Base-by-base conservation (phyloP, 2,329 filamentous ascomycete species). In the Cyphellophora attinorum region DNA sequence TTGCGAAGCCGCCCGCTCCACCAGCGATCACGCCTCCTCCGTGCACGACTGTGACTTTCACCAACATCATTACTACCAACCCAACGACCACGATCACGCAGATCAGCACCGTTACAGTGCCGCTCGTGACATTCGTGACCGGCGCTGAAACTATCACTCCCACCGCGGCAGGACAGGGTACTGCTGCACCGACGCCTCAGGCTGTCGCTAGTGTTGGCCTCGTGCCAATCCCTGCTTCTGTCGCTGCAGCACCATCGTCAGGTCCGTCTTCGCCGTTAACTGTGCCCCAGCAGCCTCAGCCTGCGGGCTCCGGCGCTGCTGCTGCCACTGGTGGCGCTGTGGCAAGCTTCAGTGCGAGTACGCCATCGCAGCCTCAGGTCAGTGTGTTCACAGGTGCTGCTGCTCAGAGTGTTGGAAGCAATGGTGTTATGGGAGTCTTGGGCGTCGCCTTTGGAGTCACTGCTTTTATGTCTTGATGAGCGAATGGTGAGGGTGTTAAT, bases 41-140 rank as follows among this genome's bases (percentile, higher is more conserved):
- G 40, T 50, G 51, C 46, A 62, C 61, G 4, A 63, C 58, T 19
- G 54, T 64, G 42, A 60, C 56, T 16, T 56, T 62, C 41, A 59
- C 58, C 14, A 44, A 51, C 28, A 48, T 48, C 4, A 40, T 48
- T 19, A 47, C 48, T 11, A 35, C 42, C 3, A 36, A 40, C 28
- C 33, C 33, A 19, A 18, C 35, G 25, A 25, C 27, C 23, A 32
- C 32, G 31, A 31, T 21, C 25, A 27, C 19, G 12, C 19, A 25
- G 18, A 43, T 39, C 31, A 50, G 48, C 25, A 52, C 44, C 16
- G 57, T 63, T 41, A 64, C 61, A 14, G 61, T 68, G 11, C 65
- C 65, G 1, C 58, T 61, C 33, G 59, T 67, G 28, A 53, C 47
- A 19, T 64, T 65, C 43, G 51, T 53, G 18, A 64, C 46, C 29